Conservation (phyloP, 441 rosid species). For the Euphorbia corollata region DNA sequence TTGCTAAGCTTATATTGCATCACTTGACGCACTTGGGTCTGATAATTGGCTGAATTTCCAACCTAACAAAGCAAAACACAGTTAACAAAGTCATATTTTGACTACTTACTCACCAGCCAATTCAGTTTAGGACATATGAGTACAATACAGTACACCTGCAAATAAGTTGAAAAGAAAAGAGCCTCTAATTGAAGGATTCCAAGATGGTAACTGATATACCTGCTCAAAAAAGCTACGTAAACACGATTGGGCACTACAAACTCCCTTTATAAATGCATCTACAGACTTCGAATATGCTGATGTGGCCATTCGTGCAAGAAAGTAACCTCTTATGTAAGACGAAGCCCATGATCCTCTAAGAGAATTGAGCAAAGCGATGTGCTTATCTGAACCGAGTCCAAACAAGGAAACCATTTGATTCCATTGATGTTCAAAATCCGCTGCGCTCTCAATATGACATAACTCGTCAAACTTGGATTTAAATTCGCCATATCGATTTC, state of each 20-base stretch:
- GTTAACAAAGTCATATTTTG: constrained; percentile 9
- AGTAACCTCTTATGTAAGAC: constrained; percentile 52
- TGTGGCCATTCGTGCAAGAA: constrained; percentile 59
- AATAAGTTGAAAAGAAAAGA: too few relatives aligned
- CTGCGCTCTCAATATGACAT: constrained; percentile 42
- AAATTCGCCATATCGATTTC: constrained; percentile 60
- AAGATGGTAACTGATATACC: constrained; percentile 33
- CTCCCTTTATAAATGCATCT: constrained; percentile 53
- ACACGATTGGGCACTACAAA: constrained; percentile 47
- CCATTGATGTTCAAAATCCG: constrained; percentile 78
- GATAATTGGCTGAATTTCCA: constrained; percentile 38
- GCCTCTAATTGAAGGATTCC: background rate
- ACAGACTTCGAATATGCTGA: constrained; percentile 49
- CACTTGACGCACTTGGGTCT: constrained; percentile 30
- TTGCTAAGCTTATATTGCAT: constrained; percentile 45
- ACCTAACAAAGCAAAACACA: constrained; percentile 35
- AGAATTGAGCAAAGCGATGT: constrained; percentile 58
- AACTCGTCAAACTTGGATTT: constrained; percentile 60
- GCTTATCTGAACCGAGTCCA: constrained; percentile 73
- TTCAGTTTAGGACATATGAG: too few relatives aligned
- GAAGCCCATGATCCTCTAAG: constrained; percentile 56
- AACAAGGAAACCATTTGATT: constrained; percentile 55
- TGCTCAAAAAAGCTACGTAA: constrained; percentile 65
- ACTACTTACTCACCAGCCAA: too few relatives aligned
- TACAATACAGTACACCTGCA: too few relatives aligned